phyloP scores from a whole-genome alignment of 768 basidiomycete species.

The Dictyophora rubrovolvata region DNA sequence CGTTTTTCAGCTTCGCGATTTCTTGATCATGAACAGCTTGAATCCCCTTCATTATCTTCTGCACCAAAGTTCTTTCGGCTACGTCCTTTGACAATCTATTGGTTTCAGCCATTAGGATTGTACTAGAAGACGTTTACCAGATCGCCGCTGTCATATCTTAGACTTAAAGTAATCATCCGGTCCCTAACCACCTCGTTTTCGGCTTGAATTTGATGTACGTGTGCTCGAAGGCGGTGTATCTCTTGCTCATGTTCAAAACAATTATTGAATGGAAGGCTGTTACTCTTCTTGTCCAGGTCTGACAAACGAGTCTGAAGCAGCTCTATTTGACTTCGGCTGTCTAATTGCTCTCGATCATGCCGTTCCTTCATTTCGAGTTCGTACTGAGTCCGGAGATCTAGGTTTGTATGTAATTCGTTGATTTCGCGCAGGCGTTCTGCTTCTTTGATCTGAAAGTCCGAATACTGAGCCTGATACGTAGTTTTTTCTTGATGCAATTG shows the following conservation, averaged over 20 bases:
- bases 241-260: not conserved
- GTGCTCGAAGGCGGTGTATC: not conserved
- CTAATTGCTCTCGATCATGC: not conserved
- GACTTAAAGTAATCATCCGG: not conserved
- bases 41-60: conserved; percentile 3
- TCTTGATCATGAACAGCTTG: conserved; percentile 5
- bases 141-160: conserved; percentile 3
- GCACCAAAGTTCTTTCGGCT: conserved; percentile 1
- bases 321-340: not conserved
- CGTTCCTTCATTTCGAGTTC: not conserved
- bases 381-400: not conserved
- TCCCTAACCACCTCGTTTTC: conserved; percentile 1
- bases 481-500: conserved; percentile 9
- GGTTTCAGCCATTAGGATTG: not conserved
- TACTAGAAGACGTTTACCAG: not conserved
- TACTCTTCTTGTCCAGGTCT: not conserved
- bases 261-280: not conserved
- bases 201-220: not conserved
- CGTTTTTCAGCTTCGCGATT: conserved; percentile 1
- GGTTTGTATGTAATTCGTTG: not conserved
- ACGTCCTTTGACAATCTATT: not conserved
- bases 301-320: not conserved
- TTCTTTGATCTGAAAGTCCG: conserved; percentile 1
- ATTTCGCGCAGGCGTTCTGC: not conserved
- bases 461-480: not conserved